These are phyloP conservation scores for Colletotrichum shisoi DNA, from an alignment of 2,329 filamentous ascomycete genomes.

Conservation along the genomic window DNA sequence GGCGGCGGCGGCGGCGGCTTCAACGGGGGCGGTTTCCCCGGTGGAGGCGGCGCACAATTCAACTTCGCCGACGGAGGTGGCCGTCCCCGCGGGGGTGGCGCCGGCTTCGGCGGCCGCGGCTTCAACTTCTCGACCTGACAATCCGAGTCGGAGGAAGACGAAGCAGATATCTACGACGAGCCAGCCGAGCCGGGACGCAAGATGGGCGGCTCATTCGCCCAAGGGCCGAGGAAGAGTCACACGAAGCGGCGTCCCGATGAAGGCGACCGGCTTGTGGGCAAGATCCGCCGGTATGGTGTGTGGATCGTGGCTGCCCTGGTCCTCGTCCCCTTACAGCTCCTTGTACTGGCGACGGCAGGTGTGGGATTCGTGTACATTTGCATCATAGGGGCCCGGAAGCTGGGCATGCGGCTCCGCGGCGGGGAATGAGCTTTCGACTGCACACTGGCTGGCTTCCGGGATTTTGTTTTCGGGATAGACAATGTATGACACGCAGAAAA, in stretches of 20 bases:
- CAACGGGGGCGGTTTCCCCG: constrained; percentile 61
- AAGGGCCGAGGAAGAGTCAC: constrained; percentile 45
- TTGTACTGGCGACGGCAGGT: constrained; percentile 49
- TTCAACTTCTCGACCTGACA: constrained; percentile 60
- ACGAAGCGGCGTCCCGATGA: constrained; percentile 47
- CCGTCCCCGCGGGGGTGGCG: constrained; percentile 50
- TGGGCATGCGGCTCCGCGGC: constrained; percentile 36
- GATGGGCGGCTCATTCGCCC: constrained; percentile 41
- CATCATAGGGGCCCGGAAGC: constrained; percentile 43
- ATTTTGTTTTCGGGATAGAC: constrained; percentile 38
- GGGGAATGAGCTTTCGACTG: constrained; percentile 33
- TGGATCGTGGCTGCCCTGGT: constrained; percentile 55
- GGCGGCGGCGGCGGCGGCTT: constrained; percentile 58
- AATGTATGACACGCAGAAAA: constrained; percentile 33
- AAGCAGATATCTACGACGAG: constrained; percentile 48
- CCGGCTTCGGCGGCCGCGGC: constrained; percentile 46
- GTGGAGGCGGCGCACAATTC: constrained; percentile 64
- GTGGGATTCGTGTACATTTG: constrained; percentile 54
- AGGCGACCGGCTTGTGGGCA: constrained; percentile 52
- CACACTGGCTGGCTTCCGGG: constrained; percentile 29
- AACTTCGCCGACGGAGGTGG: constrained; percentile 59
- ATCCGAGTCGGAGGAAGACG: constrained; percentile 49
- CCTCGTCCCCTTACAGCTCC: constrained; percentile 56
- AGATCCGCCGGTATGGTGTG: constrained; percentile 54
- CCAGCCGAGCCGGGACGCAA: constrained; percentile 44